These are phyloP conservation scores for Heterobasidion occidentale DNA, from an alignment of 1,284 basidiomycete species.

Conservation along the genomic window DNA sequence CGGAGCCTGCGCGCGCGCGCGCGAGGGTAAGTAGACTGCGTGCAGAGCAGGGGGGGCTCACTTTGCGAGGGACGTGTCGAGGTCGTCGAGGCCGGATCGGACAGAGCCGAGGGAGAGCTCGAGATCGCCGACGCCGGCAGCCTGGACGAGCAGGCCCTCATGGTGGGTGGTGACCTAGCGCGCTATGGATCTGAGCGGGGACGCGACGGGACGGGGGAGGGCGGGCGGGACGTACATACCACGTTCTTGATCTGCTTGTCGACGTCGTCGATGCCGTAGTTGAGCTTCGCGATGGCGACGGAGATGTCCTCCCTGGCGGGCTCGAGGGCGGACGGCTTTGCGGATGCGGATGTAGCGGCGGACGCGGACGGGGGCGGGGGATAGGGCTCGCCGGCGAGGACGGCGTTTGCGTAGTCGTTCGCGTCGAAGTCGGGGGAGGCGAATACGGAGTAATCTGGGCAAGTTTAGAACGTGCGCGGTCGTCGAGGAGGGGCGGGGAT, in stretches of 20 bases:
- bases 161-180: slow-evolving; percentile 62
- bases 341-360: slow-evolving; percentile 12
- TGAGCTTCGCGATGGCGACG: slow-evolving; percentile 77
- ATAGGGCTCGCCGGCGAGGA: slow-evolving; percentile 75
- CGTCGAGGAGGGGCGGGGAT: not conserved
- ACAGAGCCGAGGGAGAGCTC: slow-evolving; percentile 58
- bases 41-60: slow-evolving; percentile 26
- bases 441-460: slow-evolving; percentile 62
- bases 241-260: slow-evolving; percentile 80
- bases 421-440: slow-evolving; percentile 68
- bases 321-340: slow-evolving; percentile 36
- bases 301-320: slow-evolving; percentile 80
- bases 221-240: slow-evolving; percentile 40
- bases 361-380: slow-evolving; percentile 29
- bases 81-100: slow-evolving; percentile 54
- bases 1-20: slow-evolving; percentile 49
- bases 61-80: slow-evolving; percentile 70
- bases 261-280: slow-evolving; percentile 81
- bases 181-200: not conserved
- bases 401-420: slow-evolving; percentile 83
- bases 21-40: slow-evolving; percentile 5
- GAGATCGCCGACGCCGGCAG: slow-evolving; percentile 55
- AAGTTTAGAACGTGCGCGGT: not conserved
- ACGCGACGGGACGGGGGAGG: not conserved
- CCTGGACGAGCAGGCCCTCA: slow-evolving; percentile 66